phyloP scores from a whole-genome alignment of 1,284 basidiomycete genomes.

The Veloboletus limbatus region DNA sequence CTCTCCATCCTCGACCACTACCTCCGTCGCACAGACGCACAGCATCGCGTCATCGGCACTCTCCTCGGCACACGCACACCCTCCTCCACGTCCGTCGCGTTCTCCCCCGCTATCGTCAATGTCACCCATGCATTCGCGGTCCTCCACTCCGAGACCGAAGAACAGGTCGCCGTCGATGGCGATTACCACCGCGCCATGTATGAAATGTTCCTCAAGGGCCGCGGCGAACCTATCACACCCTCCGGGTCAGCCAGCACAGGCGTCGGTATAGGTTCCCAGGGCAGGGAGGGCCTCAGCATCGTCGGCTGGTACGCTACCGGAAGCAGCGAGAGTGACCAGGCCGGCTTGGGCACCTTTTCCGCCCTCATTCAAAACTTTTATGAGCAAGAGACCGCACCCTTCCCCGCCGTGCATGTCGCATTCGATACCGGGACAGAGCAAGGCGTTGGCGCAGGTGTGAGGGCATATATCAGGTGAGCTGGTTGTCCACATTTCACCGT shows the following conservation, averaged over 20 bases:
- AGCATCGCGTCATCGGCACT: conserved; percentile 94
- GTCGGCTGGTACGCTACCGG: conserved; percentile 76
- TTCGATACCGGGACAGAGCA: conserved; percentile 83
- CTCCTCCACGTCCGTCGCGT: conserved; percentile 41
- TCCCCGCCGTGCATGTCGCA: conserved; percentile 91
- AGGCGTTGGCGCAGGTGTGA: conserved; percentile 75
- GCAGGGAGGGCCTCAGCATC: conserved; percentile 59
- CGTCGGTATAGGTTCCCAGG: conserved; percentile 20
- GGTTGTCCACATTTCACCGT: background rate
- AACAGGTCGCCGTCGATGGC: conserved; percentile 93
- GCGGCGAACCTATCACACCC: conserved; percentile 49
- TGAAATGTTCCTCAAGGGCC: conserved; percentile 83
- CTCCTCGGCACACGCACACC: conserved; percentile 80
- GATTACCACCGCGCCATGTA: conserved; percentile 95
- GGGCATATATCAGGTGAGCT: conserved; percentile 81
- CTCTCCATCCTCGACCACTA: conserved; percentile 98
- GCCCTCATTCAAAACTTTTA: conserved; percentile 99
- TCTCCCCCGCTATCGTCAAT: conserved; percentile 45
- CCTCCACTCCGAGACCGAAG: conserved; percentile 87
- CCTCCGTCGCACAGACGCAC: conserved; percentile 78
- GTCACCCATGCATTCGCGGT: conserved; percentile 86
- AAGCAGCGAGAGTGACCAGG: conserved; percentile 34
- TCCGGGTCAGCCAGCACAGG: conserved; percentile 15
- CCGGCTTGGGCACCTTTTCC: conserved; percentile 91
- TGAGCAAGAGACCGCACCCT: conserved; percentile 85